Evolutionary conservation across 2,329 filamentous ascomycete species (phyloP), one percentile per base, ranked within the genome.

Genomic region (Penicillium decumbens): DNA sequence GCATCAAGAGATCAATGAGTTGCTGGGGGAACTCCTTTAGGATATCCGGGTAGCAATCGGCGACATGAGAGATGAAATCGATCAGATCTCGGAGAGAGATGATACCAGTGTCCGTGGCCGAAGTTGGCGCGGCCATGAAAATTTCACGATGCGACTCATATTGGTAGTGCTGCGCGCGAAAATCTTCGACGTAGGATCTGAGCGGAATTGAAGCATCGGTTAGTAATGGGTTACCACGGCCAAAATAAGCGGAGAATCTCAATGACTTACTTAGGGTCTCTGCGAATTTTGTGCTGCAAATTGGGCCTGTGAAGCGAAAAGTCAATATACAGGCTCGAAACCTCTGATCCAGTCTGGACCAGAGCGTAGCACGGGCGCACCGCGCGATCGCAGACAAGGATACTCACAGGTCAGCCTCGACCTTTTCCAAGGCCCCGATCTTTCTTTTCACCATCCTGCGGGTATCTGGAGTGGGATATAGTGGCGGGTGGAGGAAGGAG

Each of bases 111-210:
- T 86, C 82, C 47, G 88, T 88, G 44, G 87, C 85, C 8, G 86
- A 86, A 12, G 84, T 78, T 5, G 93, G 93, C 41, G 89, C 87
- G 37, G 87, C 82, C 63, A 95, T 80, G 73, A 97, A 96, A 60
- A 97, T 89, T 65, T 95, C 89, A 53, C 88, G 84, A 67, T 95
- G 88, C 23, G 88, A 86, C 69, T 91, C 85, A 79, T 96, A 97
- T 70, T 95, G 91, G 66, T 86, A 83, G 78, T 89, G 95, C 71
- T 96, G 89, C 64, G 86, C 85, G 57, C 84, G 74, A 65, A 95
- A 95, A 65, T 96, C 92, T 59, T 95, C 88, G 54, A 85, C 81
- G 72, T 97, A 97, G 3, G 90, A 95, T 64, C 84, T 88, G 55
- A 41, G 40, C 6, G 28, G 8, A 43, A 39, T 27, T 23, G 29